Evolutionary conservation across 148 eudicot species (phyloP).

Genomic region (Rheum nobile): DNA sequence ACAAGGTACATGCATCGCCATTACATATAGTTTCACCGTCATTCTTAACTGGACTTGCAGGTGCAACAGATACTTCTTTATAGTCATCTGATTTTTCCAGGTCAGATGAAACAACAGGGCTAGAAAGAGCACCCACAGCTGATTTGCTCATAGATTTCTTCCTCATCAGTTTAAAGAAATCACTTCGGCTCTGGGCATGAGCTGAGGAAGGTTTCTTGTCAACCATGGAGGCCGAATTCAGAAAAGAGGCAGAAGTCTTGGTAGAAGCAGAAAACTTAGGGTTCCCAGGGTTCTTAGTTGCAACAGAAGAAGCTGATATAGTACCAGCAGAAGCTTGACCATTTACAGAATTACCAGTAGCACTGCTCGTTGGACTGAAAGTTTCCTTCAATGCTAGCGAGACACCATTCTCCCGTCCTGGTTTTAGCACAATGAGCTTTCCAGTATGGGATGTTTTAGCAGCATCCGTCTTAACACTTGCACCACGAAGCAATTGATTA

Average conservation of each 20-base stretch:
- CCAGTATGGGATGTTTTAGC: constrained; percentile 33
- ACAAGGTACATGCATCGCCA: constrained; percentile 21
- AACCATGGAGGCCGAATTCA: constrained; percentile 19
- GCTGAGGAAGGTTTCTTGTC: constrained; percentile 53
- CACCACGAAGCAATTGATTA: constrained; percentile 38
- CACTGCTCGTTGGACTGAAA: constrained; percentile 22
- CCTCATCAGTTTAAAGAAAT: constrained; percentile 78
- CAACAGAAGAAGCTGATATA: constrained; percentile 25
- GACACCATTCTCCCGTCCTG: constrained; percentile 50
- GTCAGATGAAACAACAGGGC: constrained; percentile 19
- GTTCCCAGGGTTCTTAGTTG: constrained; percentile 28
- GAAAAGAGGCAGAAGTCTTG: constrained; percentile 20
- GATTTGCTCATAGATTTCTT: constrained; percentile 38
- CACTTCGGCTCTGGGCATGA: constrained; percentile 67
- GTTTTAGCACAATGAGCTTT: constrained; percentile 54
- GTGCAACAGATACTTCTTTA: constrained; percentile 21
- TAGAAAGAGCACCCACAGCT: constrained; percentile 20
- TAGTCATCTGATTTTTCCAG: constrained; percentile 21
- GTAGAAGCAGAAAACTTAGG: constrained; percentile 15
- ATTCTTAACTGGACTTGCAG: constrained; percentile 22
- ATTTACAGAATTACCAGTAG: constrained; percentile 24
- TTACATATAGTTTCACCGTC: constrained; percentile 29
- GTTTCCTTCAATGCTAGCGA: constrained; percentile 31
- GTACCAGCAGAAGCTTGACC: constrained; percentile 23
- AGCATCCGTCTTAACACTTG: constrained; percentile 33